These are phyloP conservation scores for Sphaerulina populicola DNA, from an alignment of 2,329 filamentous ascomycete genomes.

Conservation along the genomic window DNA sequence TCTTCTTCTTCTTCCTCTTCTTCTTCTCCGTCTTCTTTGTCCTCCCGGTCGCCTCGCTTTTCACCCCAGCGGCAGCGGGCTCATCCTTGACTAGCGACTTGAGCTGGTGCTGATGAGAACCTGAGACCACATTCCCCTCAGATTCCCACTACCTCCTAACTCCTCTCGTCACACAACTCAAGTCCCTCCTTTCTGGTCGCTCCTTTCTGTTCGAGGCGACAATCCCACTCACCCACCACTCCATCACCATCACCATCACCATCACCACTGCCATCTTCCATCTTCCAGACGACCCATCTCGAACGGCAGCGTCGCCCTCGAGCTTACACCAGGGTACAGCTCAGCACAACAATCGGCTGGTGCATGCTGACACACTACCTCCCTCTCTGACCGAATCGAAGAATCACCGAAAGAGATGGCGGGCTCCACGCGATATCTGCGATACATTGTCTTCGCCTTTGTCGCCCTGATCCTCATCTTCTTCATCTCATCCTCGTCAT, in stretches of 20 bases:
- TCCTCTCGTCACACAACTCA: not conserved
- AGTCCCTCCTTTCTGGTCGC: not conserved
- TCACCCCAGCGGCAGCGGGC: not conserved
- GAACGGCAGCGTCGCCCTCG: not conserved
- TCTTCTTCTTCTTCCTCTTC: not conserved
- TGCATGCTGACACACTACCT: slow-evolving; percentile 2
- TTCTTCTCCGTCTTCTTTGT: not conserved
- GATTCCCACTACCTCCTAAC: not conserved
- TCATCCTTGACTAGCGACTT: not conserved
- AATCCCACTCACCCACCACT: not conserved
- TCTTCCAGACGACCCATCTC: not conserved
- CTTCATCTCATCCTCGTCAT: slow-evolving; percentile 62
- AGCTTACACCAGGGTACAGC: not conserved
- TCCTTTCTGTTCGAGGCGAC: not conserved
- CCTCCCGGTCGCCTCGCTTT: no score
- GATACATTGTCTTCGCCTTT: slow-evolving; percentile 69
- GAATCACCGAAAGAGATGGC: slow-evolving; percentile 43
- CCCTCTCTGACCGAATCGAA: not conserved
- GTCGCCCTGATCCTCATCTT: slow-evolving; percentile 76
- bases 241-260: not conserved
- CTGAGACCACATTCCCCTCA: not conserved
- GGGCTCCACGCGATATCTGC: slow-evolving; percentile 62
- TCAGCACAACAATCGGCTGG: not conserved
- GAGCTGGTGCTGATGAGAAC: not conserved
- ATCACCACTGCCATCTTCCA: not conserved